phyloP scores from a whole-genome alignment of 2,329 filamentous ascomycete genomes.

The Fusarium incarnatum region DNA sequence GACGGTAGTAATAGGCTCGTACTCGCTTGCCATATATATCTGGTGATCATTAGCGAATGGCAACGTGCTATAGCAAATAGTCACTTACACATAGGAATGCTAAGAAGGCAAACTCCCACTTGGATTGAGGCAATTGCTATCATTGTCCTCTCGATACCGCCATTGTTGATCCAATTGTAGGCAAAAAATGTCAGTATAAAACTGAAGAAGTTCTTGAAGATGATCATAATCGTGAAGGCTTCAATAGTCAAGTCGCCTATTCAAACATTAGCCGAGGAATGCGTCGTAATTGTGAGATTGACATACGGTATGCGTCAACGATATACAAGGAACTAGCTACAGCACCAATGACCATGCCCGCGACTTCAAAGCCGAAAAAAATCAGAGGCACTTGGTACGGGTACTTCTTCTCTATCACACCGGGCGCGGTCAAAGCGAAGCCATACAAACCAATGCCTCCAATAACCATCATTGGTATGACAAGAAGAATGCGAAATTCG shows the following conservation, averaged over 20 bases:
- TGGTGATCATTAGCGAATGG: slow-evolving; percentile 49
- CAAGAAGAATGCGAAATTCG: slow-evolving; percentile 86
- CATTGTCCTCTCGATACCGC: slow-evolving; percentile 73
- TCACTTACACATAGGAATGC: slow-evolving; percentile 83
- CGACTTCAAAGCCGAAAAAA: slow-evolving; percentile 86
- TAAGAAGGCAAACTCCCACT: slow-evolving; percentile 78
- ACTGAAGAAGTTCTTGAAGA: slow-evolving; percentile 96
- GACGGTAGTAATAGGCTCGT: slow-evolving; percentile 78
- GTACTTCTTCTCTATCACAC: slow-evolving; percentile 67
- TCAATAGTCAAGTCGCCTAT: slow-evolving; percentile 84
- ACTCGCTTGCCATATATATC: slow-evolving; percentile 84
- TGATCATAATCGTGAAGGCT: slow-evolving; percentile 87
- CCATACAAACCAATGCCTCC: slow-evolving; percentile 85
- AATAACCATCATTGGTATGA: slow-evolving; percentile 83
- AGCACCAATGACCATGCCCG: slow-evolving; percentile 91
- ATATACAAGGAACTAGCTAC: slow-evolving; percentile 89
- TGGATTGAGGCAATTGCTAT: slow-evolving; percentile 80
- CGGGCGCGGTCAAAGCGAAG: slow-evolving; percentile 78
- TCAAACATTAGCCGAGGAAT: slow-evolving; percentile 1
- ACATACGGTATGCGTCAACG: slow-evolving; percentile 88
- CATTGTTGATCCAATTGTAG: slow-evolving; percentile 81
- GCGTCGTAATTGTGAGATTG: neutral
- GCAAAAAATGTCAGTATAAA: slow-evolving; percentile 87
- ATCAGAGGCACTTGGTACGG: slow-evolving; percentile 80
- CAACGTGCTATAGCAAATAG: slow-evolving; percentile 57